Base-by-base conservation (phyloP, 441 rosid genomes). In the Erysimum pusillum region DNA sequence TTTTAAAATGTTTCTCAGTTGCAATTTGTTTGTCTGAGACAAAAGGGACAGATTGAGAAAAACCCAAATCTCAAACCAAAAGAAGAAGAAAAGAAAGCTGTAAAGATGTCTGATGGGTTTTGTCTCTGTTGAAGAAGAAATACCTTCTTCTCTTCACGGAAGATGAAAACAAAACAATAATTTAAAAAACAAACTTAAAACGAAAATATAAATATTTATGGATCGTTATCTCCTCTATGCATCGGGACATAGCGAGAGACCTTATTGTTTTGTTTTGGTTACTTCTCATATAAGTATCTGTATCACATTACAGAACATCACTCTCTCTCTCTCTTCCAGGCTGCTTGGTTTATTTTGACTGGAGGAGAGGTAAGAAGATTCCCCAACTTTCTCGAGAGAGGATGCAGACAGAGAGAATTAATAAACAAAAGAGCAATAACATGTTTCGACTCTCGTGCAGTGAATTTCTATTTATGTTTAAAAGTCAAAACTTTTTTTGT, bases 401-500 rank as follows among this genome's bases (percentile, higher is more conserved):
- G 60, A 15, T 6, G 7, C 7, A 63, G 41, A 41, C 36, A 35
- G 35, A 36, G 6, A 25, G 4, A 31, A 56, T 22, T 22, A 77
- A 71, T 71, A 71, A 77, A 78, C 77, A 72, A 67, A 60, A 22
- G 32, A 60, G 63, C 51, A 18, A 66, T 15, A 46, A 32, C 76
- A 48, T 67, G 73, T n/a, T n/a, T n/a, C n/a, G n/a, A n/a, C n/a
- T 57, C 65, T 59, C 51, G 74, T 70, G 71, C 84, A 70, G 84
- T 80, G 84, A 74, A 64, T 69, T 69, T 52, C 75, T 82, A 82
- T 79, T 76, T 78, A 49, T 75, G 51, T 58, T 28, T 14, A 44
- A 32, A 80, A 75, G 87, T 81, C 91, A 83, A 69, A 60, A 41
- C 5, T 48, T 35, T 62, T 36, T 51, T 68, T 25, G 2, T 42